Evolutionary conservation across 2,329 filamentous ascomycete species (phyloP), one percentile per base, ranked within the genome.

Genomic region (Metarhizium robertsii): DNA sequence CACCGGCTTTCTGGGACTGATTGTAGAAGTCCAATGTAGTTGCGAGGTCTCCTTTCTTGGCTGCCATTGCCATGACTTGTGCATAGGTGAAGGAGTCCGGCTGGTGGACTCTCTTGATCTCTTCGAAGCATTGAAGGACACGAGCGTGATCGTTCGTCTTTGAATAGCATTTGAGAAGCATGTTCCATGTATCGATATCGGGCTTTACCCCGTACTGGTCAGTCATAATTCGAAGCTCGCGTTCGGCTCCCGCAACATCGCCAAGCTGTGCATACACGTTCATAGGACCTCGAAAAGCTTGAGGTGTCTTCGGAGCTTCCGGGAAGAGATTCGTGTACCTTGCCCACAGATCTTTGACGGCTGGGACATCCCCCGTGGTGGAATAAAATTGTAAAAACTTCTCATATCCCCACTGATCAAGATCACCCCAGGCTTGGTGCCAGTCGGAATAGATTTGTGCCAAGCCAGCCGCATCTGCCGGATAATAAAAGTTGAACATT

Each of bases 31-130:
- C 76, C 29, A 86, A 74, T 1, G 88, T 84, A 53, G 80, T 80
- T 25, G 86, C 80, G 2, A 92, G 71, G 65, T 96, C 91, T 25
- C 92, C 91, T 61, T 83, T 79, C 14, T 76, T 77, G 16, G 85
- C 85, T 52, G 83, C 82, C 63, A 95, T 76, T 29, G 82, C 79
- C 80, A 96, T 88, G 59, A 95, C 72, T 5, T 85, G 87, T 3
- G 80, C 83, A 62, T 90, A 90, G 0, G 85, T 88, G 62, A 81
- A 78, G 0, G 72, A 64, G 66, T 89, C 81, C 0, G 88, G 85
- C 25, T 69, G 63, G 3, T 82, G 63, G 36, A 58, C 72, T 64
- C 58, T 67, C 62, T 61, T 76, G 59, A 94, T 77, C 10, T 78
- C 71, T 18, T 84, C 76, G 62, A 95, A 91, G 51, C 79, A 77